Conservation (phyloP, 257 asterid species). For the Verbena officinalis region DNA sequence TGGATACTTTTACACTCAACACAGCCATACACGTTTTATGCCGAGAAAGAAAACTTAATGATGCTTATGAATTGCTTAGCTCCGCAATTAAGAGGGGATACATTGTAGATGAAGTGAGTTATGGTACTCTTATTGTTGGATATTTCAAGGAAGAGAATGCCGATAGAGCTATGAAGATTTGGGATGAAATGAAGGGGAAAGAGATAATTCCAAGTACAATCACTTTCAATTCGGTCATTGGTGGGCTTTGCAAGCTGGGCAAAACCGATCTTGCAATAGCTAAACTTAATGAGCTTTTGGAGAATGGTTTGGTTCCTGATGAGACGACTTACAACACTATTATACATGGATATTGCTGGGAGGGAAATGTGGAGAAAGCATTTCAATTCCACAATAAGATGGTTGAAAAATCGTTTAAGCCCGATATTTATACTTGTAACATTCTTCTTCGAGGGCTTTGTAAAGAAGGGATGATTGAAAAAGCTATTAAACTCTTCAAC, state of each 20-base stretch:
- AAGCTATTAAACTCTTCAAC: slow-evolving; percentile 67
- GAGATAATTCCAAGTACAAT: slow-evolving; percentile 58
- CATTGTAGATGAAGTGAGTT: slow-evolving; percentile 81
- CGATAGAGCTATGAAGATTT: slow-evolving; percentile 60
- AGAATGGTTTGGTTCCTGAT: slow-evolving; percentile 75
- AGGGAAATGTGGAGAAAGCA: slow-evolving; percentile 71
- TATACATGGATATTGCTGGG: slow-evolving; percentile 82
- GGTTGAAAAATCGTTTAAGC: slow-evolving; percentile 74
- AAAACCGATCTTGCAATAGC: slow-evolving; percentile 60
- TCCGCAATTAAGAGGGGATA: slow-evolving; percentile 70
- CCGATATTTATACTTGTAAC: slow-evolving; percentile 71
- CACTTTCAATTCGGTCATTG: slow-evolving; percentile 74
- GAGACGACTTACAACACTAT: slow-evolving; percentile 80
- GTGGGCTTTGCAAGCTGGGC: slow-evolving; percentile 77
- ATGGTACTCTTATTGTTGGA: slow-evolving; percentile 80
- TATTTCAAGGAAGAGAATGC: slow-evolving; percentile 59
- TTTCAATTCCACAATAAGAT: slow-evolving; percentile 77
- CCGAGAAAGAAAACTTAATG: slow-evolving; percentile 55
- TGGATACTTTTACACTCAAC: slow-evolving; percentile 80
- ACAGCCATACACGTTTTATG: slow-evolving; percentile 64
- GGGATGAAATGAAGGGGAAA: slow-evolving; percentile 81
- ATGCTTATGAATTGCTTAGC: slow-evolving; percentile 61
- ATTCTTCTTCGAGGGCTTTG: slow-evolving; percentile 81
- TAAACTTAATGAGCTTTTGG: slow-evolving; percentile 68
- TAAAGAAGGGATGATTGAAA: slow-evolving; percentile 73